phyloP scores from a whole-genome alignment of 305 asterid genomes.

The Coffea humblotiana region DNA sequence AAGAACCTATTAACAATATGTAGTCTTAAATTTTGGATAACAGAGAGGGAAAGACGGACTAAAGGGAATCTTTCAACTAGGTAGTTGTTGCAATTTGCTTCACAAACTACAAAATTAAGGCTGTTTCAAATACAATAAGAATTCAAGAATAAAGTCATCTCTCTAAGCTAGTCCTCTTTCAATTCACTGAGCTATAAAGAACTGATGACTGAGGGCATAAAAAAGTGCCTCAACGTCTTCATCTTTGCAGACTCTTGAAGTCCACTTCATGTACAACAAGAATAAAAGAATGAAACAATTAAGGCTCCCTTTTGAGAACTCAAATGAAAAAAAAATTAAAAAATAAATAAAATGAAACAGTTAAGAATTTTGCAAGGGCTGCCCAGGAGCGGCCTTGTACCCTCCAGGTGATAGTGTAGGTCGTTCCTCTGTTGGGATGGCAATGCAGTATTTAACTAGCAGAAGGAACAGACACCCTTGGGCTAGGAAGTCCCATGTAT shows the following conservation, averaged over 20 bases:
- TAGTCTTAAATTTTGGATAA: neutral
- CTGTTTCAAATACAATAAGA: neutral
- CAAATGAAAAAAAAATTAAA: too few species aligned
- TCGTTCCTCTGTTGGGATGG: neutral
- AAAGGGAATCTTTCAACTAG: neutral
- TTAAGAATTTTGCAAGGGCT: neutral
- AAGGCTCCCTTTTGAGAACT: neutral
- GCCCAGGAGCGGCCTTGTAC: neutral
- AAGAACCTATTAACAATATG: neutral
- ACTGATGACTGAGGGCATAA: neutral
- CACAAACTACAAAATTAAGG: neutral
- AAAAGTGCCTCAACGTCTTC: neutral
- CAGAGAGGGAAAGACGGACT: neutral
- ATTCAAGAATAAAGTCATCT: neutral
- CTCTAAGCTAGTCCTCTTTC: neutral
- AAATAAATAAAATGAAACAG: too few species aligned
- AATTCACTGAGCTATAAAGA: neutral
- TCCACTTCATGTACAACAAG: neutral
- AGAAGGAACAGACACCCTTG: slow-evolving; percentile 33
- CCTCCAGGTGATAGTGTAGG: neutral
- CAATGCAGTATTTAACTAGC: neutral
- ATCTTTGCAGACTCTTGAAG: neutral
- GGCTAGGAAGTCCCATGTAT: slow-evolving; percentile 62
- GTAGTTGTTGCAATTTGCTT: neutral
- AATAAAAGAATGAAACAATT: neutral